Evolutionary conservation across 2,329 filamentous ascomycete genomes (phyloP).

Genomic region (Metarhizium humberi): DNA sequence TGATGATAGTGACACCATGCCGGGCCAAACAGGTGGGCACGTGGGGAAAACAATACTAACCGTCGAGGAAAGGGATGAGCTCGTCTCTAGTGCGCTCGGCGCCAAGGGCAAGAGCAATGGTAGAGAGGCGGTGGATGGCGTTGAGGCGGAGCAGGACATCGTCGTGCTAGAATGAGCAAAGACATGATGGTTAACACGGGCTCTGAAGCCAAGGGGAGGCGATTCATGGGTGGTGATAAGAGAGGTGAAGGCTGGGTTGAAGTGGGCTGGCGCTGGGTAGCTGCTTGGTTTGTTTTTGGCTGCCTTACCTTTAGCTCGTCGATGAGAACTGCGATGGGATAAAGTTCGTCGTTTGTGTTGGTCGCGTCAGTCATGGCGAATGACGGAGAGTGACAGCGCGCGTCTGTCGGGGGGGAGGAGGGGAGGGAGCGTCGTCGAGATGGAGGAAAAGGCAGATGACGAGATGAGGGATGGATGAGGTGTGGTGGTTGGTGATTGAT

Average conservation of each 20-base stretch:
- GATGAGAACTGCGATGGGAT: constrained; percentile 98
- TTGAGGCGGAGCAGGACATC: constrained; percentile 97
- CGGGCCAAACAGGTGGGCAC: neutral
- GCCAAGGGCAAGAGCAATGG: constrained; percentile 92
- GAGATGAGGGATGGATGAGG: constrained; percentile 4
- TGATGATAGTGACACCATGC: neutral
- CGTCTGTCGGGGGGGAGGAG: constrained; percentile 12
- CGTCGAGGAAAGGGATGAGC: constrained; percentile 97
- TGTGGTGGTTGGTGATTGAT: neutral
- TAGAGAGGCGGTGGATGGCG: constrained; percentile 95
- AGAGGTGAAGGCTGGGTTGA: constrained; percentile 2
- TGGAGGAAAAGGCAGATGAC: constrained; percentile 3
- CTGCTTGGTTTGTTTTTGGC: neutral
- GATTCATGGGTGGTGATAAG: constrained; percentile 2
- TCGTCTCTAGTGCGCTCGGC: constrained; percentile 96
- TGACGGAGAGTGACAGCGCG: constrained; percentile 22
- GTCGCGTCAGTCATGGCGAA: constrained; percentile 78
- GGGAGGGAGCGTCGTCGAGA: constrained; percentile 3
- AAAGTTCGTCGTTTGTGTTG: constrained; percentile 95
- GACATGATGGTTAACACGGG: constrained; percentile 16
- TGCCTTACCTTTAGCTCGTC: constrained; percentile 90
- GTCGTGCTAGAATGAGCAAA: constrained; percentile 61
- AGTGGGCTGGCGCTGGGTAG: neutral
- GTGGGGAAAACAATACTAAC: constrained; percentile 45
- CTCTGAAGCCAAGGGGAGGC: constrained; percentile 7